A percentile compares a stretch with the other conserved stretches of the same genome.
phyloP scores from a whole-genome alignment of 768 basidiomycete species.

The Calvatia gigantea region DNA sequence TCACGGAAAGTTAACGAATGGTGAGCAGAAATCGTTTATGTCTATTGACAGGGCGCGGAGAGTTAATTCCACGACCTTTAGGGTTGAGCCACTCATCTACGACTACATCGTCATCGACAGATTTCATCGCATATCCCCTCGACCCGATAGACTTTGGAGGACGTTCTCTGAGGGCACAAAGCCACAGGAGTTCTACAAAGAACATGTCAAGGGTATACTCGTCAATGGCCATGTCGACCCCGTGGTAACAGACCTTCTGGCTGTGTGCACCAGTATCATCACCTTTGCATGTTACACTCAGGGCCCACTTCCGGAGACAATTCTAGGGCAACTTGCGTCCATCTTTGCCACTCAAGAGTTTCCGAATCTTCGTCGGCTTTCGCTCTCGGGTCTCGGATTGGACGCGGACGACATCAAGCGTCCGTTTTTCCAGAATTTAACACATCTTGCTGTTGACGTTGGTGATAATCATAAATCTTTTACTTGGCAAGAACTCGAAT shows the following conservation, averaged over 20 bases:
- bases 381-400: not conserved
- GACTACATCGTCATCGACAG: not conserved
- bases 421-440: not conserved
- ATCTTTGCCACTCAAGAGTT: not conserved
- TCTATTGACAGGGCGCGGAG: not conserved
- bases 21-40: not conserved
- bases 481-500: not conserved
- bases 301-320: not conserved
- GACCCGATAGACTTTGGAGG: constrained; percentile 6
- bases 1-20: not conserved
- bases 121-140: constrained; percentile 1
- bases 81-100: constrained; percentile 8
- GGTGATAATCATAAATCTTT: not conserved
- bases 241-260: constrained; percentile 1
- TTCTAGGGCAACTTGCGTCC: not conserved
- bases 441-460: constrained; percentile 2
- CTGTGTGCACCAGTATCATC: not conserved
- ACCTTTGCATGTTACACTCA: constrained; percentile 6
- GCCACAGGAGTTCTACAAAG: not conserved
- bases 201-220: constrained; percentile 1
- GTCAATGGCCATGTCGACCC: constrained; percentile 5
- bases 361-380: constrained; percentile 3
- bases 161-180: constrained; percentile 1
- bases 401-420: not conserved
- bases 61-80: not conserved